These are phyloP conservation scores for Xerocomellus chrysenteron DNA, from an alignment of 768 basidiomycete genomes.

Conservation along the genomic window DNA sequence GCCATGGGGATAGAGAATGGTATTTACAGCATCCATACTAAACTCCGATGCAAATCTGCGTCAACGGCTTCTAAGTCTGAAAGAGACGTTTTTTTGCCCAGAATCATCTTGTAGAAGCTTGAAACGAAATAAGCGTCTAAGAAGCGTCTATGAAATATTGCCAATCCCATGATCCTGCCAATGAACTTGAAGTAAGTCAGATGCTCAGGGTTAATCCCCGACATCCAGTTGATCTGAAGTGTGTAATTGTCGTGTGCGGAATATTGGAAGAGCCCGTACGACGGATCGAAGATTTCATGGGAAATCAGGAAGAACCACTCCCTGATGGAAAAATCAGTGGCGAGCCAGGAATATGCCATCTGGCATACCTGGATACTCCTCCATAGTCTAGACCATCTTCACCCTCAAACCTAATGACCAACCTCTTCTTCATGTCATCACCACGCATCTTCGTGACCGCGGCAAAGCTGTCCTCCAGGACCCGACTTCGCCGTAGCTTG, in stretches of 20 bases:
- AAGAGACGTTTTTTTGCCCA: constrained; percentile 57
- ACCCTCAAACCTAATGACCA: constrained; percentile 76
- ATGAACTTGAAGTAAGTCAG: constrained; percentile 83
- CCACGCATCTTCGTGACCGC: constrained; percentile 81
- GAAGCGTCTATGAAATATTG: constrained; percentile 76
- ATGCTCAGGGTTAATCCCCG: constrained; percentile 74
- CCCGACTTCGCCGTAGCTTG: constrained; percentile 74
- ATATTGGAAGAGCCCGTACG: constrained; percentile 81
- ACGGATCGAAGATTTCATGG: constrained; percentile 80
- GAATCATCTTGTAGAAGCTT: constrained; percentile 79
- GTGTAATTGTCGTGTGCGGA: constrained; percentile 80
- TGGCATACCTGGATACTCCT: constrained; percentile 64
- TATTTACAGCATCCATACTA: constrained; percentile 75
- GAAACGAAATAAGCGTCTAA: constrained; percentile 79
- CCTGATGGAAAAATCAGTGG: constrained; percentile 35
- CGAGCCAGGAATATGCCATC: neutral
- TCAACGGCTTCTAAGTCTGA: constrained; percentile 70
- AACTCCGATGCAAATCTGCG: constrained; percentile 63
- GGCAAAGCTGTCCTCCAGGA: constrained; percentile 85
- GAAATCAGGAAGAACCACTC: constrained; percentile 88
- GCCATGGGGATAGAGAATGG: neutral
- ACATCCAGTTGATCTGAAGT: constrained; percentile 75
- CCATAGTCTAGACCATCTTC: constrained; percentile 82
- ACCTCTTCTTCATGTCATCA: constrained; percentile 63
- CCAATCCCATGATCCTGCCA: constrained; percentile 69